Evolutionary conservation across 106 monocot genomes (phyloP), one percentile per base, ranked within the genome.

Genomic region (Acorus calamus): DNA sequence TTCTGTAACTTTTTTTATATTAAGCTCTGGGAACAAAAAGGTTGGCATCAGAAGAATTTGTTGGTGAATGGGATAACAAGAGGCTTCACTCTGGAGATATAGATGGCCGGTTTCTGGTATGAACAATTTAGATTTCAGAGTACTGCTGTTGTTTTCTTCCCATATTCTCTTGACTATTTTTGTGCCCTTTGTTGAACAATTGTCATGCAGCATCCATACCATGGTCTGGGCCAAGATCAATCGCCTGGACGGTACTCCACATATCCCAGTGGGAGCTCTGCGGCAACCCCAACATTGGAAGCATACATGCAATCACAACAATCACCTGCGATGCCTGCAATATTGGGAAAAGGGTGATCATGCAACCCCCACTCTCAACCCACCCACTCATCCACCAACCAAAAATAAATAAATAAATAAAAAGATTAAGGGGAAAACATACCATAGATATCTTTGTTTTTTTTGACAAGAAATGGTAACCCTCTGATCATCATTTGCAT

Each of bases 291-390:
- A 49, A 46, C 67, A 10, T n/a, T 68, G 42, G 73, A 70, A 57
- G 52, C 74, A 43, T 69, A 50, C 47, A 0, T 14, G 11, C 69
- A 77, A 60, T 62, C 76, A 73, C 13, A 62, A 14, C 76, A 79
- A 55, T 42, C 72, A 14, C 42, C 66, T 53, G 49, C 48, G 48
- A 66, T 74, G 65, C 77, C 87, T 59, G 48, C 77, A 61, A 62
- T 83, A 62, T 12, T 78, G 8, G 88, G 88, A 57, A 88, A 88
- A 88, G 88, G 88, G 88, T 88, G 56, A 57, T 3, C 4, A 56
- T 71, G 14, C 61, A 67, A 28, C 28, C 28, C 28, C 28, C 28
- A 28, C 28, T 28, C 28, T 28, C 28, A 28, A 28, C 28, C 28
- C 28, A 28, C 28, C 28, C 28, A 28, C 28, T 28, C 28, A 28